Conservation (phyloP, 2,329 filamentous ascomycete species). For the Elsinoe arachidis region DNA sequence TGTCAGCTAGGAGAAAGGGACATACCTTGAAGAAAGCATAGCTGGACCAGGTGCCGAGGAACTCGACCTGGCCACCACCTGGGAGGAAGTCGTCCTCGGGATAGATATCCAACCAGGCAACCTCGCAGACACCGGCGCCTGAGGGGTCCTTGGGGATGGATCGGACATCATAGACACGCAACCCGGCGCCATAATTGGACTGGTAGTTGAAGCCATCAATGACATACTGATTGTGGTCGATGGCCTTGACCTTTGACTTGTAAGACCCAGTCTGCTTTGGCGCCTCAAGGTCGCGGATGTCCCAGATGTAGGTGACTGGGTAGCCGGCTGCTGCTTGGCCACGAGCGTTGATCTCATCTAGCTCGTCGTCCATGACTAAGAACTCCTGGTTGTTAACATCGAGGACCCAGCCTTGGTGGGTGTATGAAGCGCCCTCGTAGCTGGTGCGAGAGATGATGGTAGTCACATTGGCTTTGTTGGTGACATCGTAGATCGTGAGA, state of each 20-base stretch:
- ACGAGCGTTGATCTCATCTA: constrained; percentile 39
- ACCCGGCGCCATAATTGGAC: constrained; percentile 30
- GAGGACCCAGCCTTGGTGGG: constrained; percentile 47
- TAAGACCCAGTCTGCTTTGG: constrained; percentile 35
- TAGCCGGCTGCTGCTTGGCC: constrained; percentile 36
- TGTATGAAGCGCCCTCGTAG: constrained; percentile 43
- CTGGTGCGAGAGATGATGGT: constrained; percentile 41
- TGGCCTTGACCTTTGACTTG: constrained; percentile 26
- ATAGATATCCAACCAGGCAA: constrained; percentile 44
- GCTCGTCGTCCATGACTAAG: constrained; percentile 46
- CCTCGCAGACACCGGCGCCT: constrained; percentile 39
- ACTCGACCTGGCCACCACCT: constrained; percentile 27
- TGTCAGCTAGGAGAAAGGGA: too few species aligned
- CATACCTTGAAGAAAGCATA: constrained; percentile 39
- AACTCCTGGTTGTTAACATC: constrained; percentile 38
- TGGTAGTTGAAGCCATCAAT: constrained; percentile 30
- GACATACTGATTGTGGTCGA: constrained; percentile 38
- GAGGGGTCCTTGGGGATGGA: constrained; percentile 35
- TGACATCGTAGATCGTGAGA: constrained; percentile 36
- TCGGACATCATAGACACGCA: constrained; percentile 29
- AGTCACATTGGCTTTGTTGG: constrained; percentile 32
- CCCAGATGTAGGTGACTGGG: constrained; percentile 43
- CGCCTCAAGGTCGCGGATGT: constrained; percentile 32
- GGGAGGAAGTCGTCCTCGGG: constrained; percentile 41
- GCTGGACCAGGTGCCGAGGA: constrained; percentile 38